Evolutionary conservation across 169 alveolate species (phyloP), one percentile per base, ranked within the genome.

Genomic region (Plasmodium gallinaceum): DNA sequence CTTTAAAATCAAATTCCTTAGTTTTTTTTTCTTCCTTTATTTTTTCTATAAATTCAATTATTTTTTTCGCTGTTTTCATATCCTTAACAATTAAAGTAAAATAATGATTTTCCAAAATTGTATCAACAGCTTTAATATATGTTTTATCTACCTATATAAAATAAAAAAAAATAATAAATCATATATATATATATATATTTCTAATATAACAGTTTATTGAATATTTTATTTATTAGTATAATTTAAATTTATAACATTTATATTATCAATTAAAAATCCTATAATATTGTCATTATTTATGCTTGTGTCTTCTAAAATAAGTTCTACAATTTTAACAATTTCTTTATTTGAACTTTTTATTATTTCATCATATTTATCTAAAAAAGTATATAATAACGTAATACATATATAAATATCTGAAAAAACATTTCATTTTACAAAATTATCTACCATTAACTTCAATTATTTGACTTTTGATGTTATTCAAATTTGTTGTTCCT

Each of bases 311-410:
- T 66, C 64, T 48, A 80, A 10, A 57, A 80, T 80, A 57, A 66
- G 60, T n/a, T 80, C 80, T 54, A 80, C 75, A 54, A 80, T 65
- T 72, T 80, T 80, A 20, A 80, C 58, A 54, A 80, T 80, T 80
- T 80, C 90, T 57, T 80, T 80, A 72, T 80, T 80, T n/a, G 90
- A 66, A 22, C 90, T 80, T 70, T 80, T 80, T 66, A 80, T 57
- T 54, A 80, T 66, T 68, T 80, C 90, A 37, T 80, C 90, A 48
- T 80, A 80, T 37, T 80, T 80, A 60, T 80, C 90, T 80, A 39
- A 54, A 61, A 46, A 9, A 22, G 26, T 51, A 48, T 24, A 18
- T 16, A 65, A 22, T 14, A 7, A 39, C 20, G 51, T 45, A 1
- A 46, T 18, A 76, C n/a, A 54, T 24, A 39, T 7, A 57, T 66